Evolutionary conservation across 441 rosid species (phyloP).

Genomic region (Cnidoscolus chayamansa): DNA sequence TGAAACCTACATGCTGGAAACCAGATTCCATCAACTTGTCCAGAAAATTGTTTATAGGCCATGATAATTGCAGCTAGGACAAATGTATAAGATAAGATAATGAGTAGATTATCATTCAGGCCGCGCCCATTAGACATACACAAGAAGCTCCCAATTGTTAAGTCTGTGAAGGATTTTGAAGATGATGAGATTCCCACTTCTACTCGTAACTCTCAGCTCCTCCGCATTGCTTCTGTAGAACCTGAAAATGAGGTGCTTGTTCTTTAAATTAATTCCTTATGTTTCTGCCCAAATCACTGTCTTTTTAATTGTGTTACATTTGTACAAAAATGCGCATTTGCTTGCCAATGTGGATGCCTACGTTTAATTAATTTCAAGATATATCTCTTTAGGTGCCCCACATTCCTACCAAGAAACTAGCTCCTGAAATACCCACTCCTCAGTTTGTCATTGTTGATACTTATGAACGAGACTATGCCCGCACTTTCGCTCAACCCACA

Average conservation of each 20-base stretch:
- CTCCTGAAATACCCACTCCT: constrained; percentile 90
- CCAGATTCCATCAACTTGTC: background rate
- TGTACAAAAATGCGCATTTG: background rate
- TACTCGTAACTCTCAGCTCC: constrained; percentile 71
- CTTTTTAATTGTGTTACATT: background rate
- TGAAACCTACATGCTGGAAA: background rate
- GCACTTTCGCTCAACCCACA: constrained; percentile 73
- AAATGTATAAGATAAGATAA: constrained; percentile 16
- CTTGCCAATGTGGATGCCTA: background rate
- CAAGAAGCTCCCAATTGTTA: constrained; percentile 87
- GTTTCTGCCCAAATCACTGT: background rate
- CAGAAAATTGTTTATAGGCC: background rate
- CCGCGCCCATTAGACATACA: constrained; percentile 90
- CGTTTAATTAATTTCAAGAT: background rate
- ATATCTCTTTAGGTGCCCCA: constrained; percentile 50
- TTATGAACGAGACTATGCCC: constrained; percentile 82
- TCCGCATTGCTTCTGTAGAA: constrained; percentile 52
- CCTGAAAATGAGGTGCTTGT: constrained; percentile 51
- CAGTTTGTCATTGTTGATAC: constrained; percentile 86
- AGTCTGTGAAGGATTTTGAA: constrained; percentile 84
- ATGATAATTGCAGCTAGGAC: background rate
- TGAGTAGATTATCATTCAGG: constrained; percentile 89
- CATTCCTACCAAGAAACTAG: constrained; percentile 59
- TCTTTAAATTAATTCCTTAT: background rate
- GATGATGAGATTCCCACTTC: constrained; percentile 79